Evolutionary conservation across 495 filamentous ascomycete genomes (phyloP), one percentile per base, ranked within the genome.

Genomic region (Pyronema domesticum): DNA sequence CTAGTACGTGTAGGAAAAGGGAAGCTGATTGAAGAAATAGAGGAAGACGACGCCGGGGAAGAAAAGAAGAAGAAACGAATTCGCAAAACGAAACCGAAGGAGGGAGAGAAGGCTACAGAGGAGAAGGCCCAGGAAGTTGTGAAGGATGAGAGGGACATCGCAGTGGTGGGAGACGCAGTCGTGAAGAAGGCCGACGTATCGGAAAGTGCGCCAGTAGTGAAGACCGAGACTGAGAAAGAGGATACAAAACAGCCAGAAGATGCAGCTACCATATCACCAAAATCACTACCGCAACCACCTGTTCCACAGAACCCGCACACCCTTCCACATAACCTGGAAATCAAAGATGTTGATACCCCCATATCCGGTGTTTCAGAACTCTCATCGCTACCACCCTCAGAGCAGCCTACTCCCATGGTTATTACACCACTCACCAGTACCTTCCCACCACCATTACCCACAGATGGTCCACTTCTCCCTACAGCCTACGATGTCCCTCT

Each of bases 1-100:
- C 70, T 89, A 55, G 82, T 77, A 60, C 79, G 80, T 57, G 76
- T 88, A 40, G 83, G 81, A 51, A 84, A 82, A 61, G 55, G 63
- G 44, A 42, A 42, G 11, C 51, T 57, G 57, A 58, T 62, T 4
- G 65, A 70, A 46, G 57, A 63, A 40, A 50, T 60, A 42, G 39
- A 59, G 11, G 44, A 56, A 46, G 58, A 63, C 33, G 44, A 51
- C 7, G 46, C 42, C 56, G 34, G 49, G 55, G 23, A 53, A 51
- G 51, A 60, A 60, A 37, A 59, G 61, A 44, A 42, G 53, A 53
- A 65, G 59, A 58, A 55, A 55, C 45, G 46, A 52, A 40, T 55
- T 50, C 40, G 15, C 10, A 46, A 37, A 15, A 33, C 30, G 30
- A 51, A 42, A 37, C 47, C 18, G 35, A 39, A 46, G 35, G 46